Base-by-base conservation (phyloP, 352 stramenopile genomes). In the Pythium dissotocum region DNA sequence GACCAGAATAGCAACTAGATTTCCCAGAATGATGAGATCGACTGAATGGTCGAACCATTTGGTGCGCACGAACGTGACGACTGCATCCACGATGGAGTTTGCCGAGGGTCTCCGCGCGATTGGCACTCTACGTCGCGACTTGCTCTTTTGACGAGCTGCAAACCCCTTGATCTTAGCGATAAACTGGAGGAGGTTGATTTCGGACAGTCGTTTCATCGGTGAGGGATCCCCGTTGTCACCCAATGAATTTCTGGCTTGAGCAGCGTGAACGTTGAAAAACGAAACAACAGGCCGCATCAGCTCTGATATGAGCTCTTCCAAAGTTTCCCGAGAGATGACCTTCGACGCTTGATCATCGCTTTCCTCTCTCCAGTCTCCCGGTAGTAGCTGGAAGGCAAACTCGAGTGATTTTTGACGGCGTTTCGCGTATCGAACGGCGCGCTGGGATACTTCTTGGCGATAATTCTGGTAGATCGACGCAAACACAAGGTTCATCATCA, bases 401-500 rank as follows among this genome's bases (percentile, higher is more conserved):
- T 86, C 72, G 10, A 93, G 78, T 12, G 84, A 80, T 46, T 85
- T 51, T 6, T 77, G 68, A 36, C 83, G 65, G 7, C 80, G 75
- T 12, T 73, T 60, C 1, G 68, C 58, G 38, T 80, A 83, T 0
- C 65, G 63, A 0, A 67, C 30, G 0, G 72, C 79, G 6, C 72
- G 71, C 12, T 83, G 67, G 14, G 70, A 68, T 6, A 81, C 67
- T 36, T 88, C 76, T 35, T 78, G 64, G 4, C 79, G 75, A 61
- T 91, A 93, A 57, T 87, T 83, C 49, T 87, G 83, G 21, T 90
- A 93, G 13, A 93, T 78, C 6, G 81, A 87, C 12, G 82, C 82
- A 42, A 93, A 87, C 8, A 93, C 80, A 14, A 93, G 71, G 57
- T 94, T 95, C 78, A 91, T 89, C 66, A 95, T 74, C 28, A 95